Evolutionary conservation across 176 grass and related monocot species (phyloP).

Genomic region (Bolboschoenus planiculmis): DNA sequence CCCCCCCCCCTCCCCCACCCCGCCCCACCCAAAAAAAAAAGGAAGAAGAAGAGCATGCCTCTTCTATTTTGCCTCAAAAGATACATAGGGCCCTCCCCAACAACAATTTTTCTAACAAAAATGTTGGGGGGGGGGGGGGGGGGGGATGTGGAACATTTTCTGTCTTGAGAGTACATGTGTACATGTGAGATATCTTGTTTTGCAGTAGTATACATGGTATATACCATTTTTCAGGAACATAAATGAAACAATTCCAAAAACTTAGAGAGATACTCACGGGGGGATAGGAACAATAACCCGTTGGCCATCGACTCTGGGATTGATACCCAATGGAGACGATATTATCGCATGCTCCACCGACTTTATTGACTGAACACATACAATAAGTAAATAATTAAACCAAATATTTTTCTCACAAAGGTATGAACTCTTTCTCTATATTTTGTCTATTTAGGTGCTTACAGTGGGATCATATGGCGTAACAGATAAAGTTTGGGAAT

Average conservation of each 20-base stretch:
- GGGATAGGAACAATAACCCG: constrained; percentile 73
- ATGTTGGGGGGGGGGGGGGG: not conserved
- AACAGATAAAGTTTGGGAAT: constrained; percentile 74
- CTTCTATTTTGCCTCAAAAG: not conserved
- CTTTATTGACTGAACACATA: constrained; percentile 62
- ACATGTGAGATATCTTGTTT: not conserved
- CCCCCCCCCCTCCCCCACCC: not conserved
- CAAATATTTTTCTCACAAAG: not conserved
- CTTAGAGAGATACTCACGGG: constrained; percentile 37
- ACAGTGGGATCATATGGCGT: constrained; percentile 92
- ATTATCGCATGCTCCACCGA: constrained; percentile 70
- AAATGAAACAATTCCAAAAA: constrained; percentile 4
- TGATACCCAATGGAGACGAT: constrained; percentile 84
- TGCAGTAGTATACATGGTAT: not conserved
- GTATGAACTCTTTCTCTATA: not conserved
- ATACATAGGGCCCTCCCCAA: not conserved
- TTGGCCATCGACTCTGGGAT: constrained; percentile 72
- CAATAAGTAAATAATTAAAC: constrained; percentile 11
- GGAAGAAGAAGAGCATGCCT: not conserved
- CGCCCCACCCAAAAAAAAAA: not conserved
- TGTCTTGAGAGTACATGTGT: not conserved
- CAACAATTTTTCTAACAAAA: not conserved
- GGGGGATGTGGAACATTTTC: not conserved
- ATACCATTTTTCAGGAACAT: not conserved
- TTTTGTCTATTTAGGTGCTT: constrained; percentile 27